Conservation (phyloP, 192 early-diverging fungal genomes). For the Obelidium mucronatum region DNA sequence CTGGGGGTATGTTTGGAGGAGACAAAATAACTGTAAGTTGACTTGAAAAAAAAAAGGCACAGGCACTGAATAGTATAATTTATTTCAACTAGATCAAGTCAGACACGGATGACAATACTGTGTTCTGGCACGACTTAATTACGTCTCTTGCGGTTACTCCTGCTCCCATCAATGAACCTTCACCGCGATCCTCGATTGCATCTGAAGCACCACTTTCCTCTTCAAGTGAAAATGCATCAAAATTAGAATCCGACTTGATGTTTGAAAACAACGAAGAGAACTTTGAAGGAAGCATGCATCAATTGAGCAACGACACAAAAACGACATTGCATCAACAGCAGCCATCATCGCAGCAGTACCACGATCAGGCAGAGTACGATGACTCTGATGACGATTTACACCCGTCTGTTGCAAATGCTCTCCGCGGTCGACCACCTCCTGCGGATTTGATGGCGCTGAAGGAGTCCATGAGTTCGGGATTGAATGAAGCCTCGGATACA, state of each 20-base stretch:
- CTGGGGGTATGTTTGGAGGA: constrained; percentile 50
- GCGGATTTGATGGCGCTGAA: constrained; percentile 29
- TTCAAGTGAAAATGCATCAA: background rate
- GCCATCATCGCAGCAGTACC: background rate
- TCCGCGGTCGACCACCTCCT: constrained; percentile 25
- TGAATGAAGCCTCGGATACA: background rate
- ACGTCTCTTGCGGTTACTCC: constrained; percentile 29
- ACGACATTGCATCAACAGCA: background rate
- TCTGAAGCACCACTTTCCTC: background rate
- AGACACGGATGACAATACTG: constrained; percentile 24
- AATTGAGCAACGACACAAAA: background rate
- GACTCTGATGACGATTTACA: constrained; percentile 30
- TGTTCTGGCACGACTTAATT: constrained; percentile 40
- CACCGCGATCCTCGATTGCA: constrained; percentile 10
- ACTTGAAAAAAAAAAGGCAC: too few species aligned
- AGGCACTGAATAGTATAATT: background rate
- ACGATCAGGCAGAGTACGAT: constrained; percentile 26
- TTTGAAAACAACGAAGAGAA: constrained; percentile 33
- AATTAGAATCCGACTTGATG: constrained; percentile 9
- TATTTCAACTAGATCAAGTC: constrained; percentile 30
- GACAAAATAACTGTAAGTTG: constrained; percentile 52
- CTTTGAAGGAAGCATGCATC: background rate
- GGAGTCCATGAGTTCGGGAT: constrained; percentile 5
- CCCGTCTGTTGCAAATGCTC: constrained; percentile 27
- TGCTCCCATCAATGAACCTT: constrained; percentile 29